A percentile compares a stretch with the other conserved stretches of the same genome.
phyloP scores from a whole-genome alignment of 495 filamentous ascomycete species.

The Collariella sp. region DNA sequence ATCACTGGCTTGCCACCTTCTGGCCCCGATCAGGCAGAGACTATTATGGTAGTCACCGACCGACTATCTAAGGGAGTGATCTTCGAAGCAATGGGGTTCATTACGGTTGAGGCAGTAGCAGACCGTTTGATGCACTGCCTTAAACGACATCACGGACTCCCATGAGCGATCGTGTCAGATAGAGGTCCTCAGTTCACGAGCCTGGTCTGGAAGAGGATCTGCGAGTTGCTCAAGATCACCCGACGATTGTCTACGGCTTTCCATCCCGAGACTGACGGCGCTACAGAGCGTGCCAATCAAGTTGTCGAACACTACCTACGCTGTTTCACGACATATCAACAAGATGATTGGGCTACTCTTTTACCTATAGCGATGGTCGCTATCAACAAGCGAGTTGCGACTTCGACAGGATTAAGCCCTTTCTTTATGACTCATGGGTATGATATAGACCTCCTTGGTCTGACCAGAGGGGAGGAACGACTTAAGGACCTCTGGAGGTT shows the following conservation, averaged over 20 bases:
- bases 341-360: background rate
- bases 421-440: background rate
- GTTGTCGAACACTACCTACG: background rate
- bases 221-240: background rate
- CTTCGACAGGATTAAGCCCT: background rate
- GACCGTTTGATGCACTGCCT: background rate
- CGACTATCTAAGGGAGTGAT: background rate
- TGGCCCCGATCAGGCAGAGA: background rate
- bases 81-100: background rate
- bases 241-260: background rate
- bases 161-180: background rate
- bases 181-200: background rate
- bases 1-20: background rate
- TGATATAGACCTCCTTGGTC: background rate
- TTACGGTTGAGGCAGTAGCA: background rate
- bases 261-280: background rate
- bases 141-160: background rate
- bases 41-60: no score
- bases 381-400: background rate
- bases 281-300: background rate
- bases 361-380: background rate
- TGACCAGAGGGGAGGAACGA: background rate
- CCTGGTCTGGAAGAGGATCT: background rate
- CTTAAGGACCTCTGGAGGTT: background rate
- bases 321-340: background rate